phyloP scores from a whole-genome alignment of 441 rosid species.

The Euphorbia schlechtendalii region DNA sequence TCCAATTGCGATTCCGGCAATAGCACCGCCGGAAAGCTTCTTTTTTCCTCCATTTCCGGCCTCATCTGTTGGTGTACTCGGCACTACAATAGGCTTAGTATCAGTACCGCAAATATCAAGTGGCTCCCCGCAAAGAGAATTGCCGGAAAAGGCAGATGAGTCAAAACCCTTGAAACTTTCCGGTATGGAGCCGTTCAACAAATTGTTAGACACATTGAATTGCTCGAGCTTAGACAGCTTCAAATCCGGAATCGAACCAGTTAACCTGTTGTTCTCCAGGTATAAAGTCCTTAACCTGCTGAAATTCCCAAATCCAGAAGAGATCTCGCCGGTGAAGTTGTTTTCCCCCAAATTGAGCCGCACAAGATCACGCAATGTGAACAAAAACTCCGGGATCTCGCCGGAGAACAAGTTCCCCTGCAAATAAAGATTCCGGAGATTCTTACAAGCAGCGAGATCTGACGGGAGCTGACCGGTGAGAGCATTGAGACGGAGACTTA shows the following conservation, averaged over 20 bases:
- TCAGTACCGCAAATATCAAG: slow-evolving; percentile 28
- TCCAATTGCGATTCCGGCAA: slow-evolving; percentile 92
- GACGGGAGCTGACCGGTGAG: slow-evolving; percentile 57
- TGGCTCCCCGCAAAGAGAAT: slow-evolving; percentile 73
- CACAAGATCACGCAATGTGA: slow-evolving; percentile 48
- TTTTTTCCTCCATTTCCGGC: slow-evolving; percentile 23
- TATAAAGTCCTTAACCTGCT: slow-evolving; percentile 59
- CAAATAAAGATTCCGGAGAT: slow-evolving; percentile 59
- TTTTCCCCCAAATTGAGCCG: slow-evolving; percentile 61
- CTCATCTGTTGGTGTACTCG: slow-evolving; percentile 44
- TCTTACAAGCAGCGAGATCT: slow-evolving; percentile 60
- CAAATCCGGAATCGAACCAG: slow-evolving; percentile 56
- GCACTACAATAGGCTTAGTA: slow-evolving; percentile 30
- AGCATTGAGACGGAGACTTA: slow-evolving; percentile 76
- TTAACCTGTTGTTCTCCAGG: slow-evolving; percentile 56
- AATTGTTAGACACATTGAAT: slow-evolving; percentile 75
- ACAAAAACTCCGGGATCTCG: slow-evolving; percentile 60
- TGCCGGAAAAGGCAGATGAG: slow-evolving; percentile 52
- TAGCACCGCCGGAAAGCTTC: slow-evolving; percentile 76
- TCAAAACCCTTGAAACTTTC: slow-evolving; percentile 34
- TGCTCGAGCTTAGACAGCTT: slow-evolving; percentile 45
- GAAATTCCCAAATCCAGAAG: slow-evolving; percentile 49
- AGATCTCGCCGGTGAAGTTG: slow-evolving; percentile 58
- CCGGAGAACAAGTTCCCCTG: slow-evolving; percentile 82
- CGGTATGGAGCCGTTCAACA: slow-evolving; percentile 73